These are phyloP conservation scores for Colletotrichum sojae DNA, from an alignment of 2,329 filamentous ascomycete species.

Conservation along the genomic window DNA sequence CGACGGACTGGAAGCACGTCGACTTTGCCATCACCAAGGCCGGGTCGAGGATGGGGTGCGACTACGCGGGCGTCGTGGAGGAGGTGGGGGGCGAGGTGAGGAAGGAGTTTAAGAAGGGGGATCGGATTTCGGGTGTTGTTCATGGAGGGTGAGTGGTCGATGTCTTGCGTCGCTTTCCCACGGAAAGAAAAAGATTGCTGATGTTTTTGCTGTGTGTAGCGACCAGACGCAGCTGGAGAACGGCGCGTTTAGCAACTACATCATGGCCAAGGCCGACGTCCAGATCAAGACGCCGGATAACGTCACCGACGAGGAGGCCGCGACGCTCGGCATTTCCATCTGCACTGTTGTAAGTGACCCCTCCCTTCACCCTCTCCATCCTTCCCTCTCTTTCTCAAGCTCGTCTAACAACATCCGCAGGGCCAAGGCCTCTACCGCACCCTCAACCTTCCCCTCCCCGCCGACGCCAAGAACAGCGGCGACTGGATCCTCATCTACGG, in stretches of 20 bases:
- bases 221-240: conserved; percentile 47
- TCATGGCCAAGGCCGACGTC: conserved; percentile 55
- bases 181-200: background rate
- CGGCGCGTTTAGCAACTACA: conserved; percentile 58
- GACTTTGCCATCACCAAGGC: conserved; percentile 31
- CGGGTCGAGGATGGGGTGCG: conserved; percentile 54
- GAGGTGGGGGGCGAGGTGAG: conserved; percentile 60
- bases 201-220: background rate
- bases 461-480: background rate
- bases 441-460: conserved; percentile 62
- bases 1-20: conserved; percentile 50
- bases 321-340: conserved; percentile 58
- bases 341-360: conserved; percentile 52
- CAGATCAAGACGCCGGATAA: conserved; percentile 60
- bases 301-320: conserved; percentile 60
- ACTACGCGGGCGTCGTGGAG: conserved; percentile 63
- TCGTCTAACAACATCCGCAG: background rate
- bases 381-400: too few relatives aligned
- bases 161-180: conserved; percentile 8
- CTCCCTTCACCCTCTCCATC: background rate
- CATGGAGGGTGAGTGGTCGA: conserved; percentile 48
- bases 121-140: conserved; percentile 59
- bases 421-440: conserved; percentile 62
- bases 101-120: conserved; percentile 60
- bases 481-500: conserved; percentile 56